Base-by-base conservation (phyloP, 148 eudicot genomes). In the Vaccinium myrtillus region DNA sequence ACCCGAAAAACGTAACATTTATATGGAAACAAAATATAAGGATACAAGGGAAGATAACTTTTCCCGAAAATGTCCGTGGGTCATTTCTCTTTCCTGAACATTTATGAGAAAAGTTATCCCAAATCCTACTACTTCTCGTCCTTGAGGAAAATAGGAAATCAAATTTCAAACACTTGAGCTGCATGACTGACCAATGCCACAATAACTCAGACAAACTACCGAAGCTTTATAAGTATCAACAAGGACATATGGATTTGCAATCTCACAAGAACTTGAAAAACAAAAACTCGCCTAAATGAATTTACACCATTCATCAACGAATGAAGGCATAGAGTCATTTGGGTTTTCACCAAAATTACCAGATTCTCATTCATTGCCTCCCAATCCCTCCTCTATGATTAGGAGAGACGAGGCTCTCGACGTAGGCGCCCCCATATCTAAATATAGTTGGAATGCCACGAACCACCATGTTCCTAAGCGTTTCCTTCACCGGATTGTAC, bases 91-190 rank as follows among this genome's bases (percentile, higher is more conserved):
- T 43, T 43, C 6, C 46, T 43, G 46, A 43, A 43, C 46, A 43
- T 5, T 43, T 43, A 3, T 43, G 46, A 0, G 46, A 0, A 43
- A 43, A 43, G 46, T 43, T 5, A 43, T 5, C 0, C 46, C 46
- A 43, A 43, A 36, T 36, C 39, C 39, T 43, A 4, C 46, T 43
- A 43, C 46, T 50, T 7, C 8, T 50, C 9, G 78, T 79, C 89
- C 48, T 85, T 87, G 84, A 85, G 79, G 77, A 83, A 54, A 71
- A 82, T 79, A 78, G 78, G 80, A 51, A 6, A 82, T 67, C 19
- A 81, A 75, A 78, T 59, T 81, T 85, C 86, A 32, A 32, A 56
- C 63, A 79, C 83, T 74, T 63, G 80, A 74, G 70, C 73, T 83
- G 63, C 51, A 50, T 14, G 83, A 48, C 50, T 48, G 8, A 48